Evolutionary conservation across 495 filamentous ascomycete species (phyloP).

Genomic region (Sordaria brevicollis): DNA sequence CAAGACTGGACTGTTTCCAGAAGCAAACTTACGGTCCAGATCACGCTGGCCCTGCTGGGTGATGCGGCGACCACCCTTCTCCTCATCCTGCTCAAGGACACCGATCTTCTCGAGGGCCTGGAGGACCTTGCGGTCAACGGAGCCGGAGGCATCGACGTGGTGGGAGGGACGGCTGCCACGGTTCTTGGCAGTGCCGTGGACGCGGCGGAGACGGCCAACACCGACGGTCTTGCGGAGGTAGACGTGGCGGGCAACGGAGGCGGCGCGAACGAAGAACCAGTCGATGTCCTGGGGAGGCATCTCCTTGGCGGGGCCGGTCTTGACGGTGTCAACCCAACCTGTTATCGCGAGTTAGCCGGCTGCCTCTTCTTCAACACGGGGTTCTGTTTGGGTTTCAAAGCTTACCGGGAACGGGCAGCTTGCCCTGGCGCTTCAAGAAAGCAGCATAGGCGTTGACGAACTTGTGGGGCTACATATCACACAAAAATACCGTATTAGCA

Average conservation of each 20-base stretch:
- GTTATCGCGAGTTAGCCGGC: not conserved
- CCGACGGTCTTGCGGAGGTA: conserved; percentile 99
- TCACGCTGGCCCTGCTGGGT: conserved; percentile 96
- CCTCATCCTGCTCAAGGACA: conserved; percentile 91
- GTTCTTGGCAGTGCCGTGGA: conserved; percentile 94
- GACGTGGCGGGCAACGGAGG: conserved; percentile 91
- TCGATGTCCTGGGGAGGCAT: conserved; percentile 93
- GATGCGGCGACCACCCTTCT: conserved; percentile 93
- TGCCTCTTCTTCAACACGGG: conserved; percentile 11
- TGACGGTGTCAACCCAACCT: conserved; percentile 99
- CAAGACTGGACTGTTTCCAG: not conserved
- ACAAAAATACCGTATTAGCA: conserved; percentile 40
- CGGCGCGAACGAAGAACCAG: conserved; percentile 98
- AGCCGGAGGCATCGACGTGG: conserved; percentile 91
- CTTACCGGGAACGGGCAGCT: conserved; percentile 89
- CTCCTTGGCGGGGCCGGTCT: conserved; percentile 91
- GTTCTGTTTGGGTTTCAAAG: conserved; percentile 6
- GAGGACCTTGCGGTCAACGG: conserved; percentile 90
- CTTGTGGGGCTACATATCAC: conserved; percentile 63
- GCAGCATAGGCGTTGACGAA: conserved; percentile 91
- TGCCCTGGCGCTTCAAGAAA: conserved; percentile 98
- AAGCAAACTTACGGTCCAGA: conserved; percentile 65
- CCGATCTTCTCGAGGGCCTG: conserved; percentile 98
- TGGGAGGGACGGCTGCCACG: conserved; percentile 82
- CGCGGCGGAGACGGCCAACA: conserved; percentile 70